Evolutionary conservation across 1,284 basidiomycete genomes (phyloP).

Genomic region (Meira nashicola): DNA sequence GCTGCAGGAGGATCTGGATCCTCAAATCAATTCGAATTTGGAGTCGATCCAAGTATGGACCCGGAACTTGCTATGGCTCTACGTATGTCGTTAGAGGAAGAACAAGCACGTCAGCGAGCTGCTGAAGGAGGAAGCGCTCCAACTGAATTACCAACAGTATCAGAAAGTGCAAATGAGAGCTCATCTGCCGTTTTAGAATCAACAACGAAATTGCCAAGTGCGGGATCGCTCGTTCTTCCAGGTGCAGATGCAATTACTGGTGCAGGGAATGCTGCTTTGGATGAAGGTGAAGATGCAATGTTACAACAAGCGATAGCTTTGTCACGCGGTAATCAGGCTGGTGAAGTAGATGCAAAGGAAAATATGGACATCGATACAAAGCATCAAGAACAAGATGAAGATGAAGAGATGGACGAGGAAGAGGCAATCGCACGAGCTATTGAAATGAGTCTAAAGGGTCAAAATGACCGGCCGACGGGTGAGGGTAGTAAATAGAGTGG

Average conservation of each 20-base stretch:
- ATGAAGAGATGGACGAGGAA: slow-evolving; percentile 51
- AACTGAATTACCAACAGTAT: not conserved
- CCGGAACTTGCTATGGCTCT: slow-evolving; percentile 97
- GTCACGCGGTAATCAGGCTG: slow-evolving; percentile 24
- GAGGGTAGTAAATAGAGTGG: no score
- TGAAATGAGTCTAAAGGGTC: slow-evolving; percentile 46
- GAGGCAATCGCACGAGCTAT: slow-evolving; percentile 52
- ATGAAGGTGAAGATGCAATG: slow-evolving; percentile 44
- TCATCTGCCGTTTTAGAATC: not conserved
- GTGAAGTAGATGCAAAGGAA: slow-evolving; percentile 18
- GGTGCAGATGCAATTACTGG: slow-evolving; percentile 45
- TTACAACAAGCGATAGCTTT: slow-evolving; percentile 41
- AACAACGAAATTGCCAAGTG: slow-evolving; percentile 8
- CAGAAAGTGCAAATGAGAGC: slow-evolving; percentile 13
- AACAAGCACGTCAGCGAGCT: slow-evolving; percentile 69
- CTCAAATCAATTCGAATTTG: slow-evolving; percentile 66
- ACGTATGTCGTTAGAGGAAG: slow-evolving; percentile 96
- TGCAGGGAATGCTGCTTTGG: slow-evolving; percentile 30
- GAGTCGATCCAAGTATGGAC: slow-evolving; percentile 88
- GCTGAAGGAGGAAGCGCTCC: slow-evolving; percentile 21
- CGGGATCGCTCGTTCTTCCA: slow-evolving; percentile 38
- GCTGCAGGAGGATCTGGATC: slow-evolving; percentile 52
- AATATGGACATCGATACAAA: slow-evolving; percentile 41
- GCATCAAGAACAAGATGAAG: slow-evolving; percentile 38
- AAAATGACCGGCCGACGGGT: slow-evolving; percentile 5